Evolutionary conservation across 345 rosid genomes (phyloP).

Genomic region (Aegle marmelos): DNA sequence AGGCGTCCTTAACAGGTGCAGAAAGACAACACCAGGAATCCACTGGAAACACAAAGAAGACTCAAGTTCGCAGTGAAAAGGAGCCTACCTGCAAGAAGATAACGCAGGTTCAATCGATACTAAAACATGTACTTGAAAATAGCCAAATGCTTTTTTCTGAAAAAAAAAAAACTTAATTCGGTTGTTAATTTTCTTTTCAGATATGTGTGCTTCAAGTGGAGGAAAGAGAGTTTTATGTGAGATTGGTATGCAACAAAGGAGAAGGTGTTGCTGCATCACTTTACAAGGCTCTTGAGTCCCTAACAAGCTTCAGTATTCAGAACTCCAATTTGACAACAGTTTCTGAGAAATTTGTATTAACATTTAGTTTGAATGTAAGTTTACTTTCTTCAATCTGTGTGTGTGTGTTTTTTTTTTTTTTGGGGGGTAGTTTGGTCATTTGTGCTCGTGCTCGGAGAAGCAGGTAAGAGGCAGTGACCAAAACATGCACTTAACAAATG

Average conservation of each 20-base stretch:
- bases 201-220: constrained; percentile 74
- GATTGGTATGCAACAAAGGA: constrained; percentile 55
- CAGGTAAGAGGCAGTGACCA: constrained; percentile 53
- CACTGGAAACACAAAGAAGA: constrained; percentile 17
- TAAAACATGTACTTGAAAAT: not conserved
- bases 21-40: constrained; percentile 24
- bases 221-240: constrained; percentile 64
- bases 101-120: constrained; percentile 39
- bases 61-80: constrained; percentile 15
- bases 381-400: not conserved
- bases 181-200: constrained; percentile 22
- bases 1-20: constrained; percentile 44
- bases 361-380: constrained; percentile 61
- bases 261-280: constrained; percentile 64
- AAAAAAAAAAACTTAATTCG: not conserved
- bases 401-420: not conserved
- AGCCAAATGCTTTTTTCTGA: not conserved
- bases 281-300: constrained; percentile 72
- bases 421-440: not conserved
- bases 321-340: constrained; percentile 62
- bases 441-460: not conserved
- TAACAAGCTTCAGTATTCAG: constrained; percentile 56
- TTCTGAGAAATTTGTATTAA: constrained; percentile 48
- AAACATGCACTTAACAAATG: constrained; percentile 50
- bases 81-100: constrained; percentile 42